Base-by-base conservation (phyloP, 345 rosid species). In the Linum usitatissimum region DNA sequence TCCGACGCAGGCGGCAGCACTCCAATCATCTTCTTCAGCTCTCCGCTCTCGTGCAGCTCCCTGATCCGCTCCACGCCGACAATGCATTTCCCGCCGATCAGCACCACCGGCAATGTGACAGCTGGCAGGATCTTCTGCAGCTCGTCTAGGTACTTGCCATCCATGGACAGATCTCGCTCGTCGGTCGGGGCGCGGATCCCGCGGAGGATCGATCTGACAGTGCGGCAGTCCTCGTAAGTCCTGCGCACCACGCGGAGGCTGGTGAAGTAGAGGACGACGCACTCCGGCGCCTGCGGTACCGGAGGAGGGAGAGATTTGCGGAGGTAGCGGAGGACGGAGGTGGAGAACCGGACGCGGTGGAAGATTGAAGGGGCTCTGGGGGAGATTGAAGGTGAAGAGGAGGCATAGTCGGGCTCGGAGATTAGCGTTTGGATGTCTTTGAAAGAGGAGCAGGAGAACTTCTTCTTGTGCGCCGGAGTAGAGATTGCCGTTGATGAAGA, bases 1-100 rank as follows among this genome's bases (percentile, higher is more conserved):
- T 14, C 12, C 60, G 34, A 19, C 57, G 10, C 63, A 7, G 58
- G 18, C 20, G 79, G 83, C 18, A 78, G 49, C 21, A 49, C 59
- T 0, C 34, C 63, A 30, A 84, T 64, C 55, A 80, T 18, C 67
- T 70, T 70, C 75, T 23, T 68, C 68, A 86, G 68, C n/a, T 83
- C 87, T 0, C 81, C 85, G 9, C 30, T 69, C 64, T 81, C 89
- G 3, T 77, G 65, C 20, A 86, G 31, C 60, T 62, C 62, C 14
- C 38, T 68, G 53, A 86, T 56, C 75, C 78, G 82, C 20, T 81
- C 79, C 19, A 65, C 69, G 9, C 92, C 92, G 4, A 84, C 88
- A 0, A 83, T 6, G 64, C 57, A 77, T 6, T 53, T 78, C 59
- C 85, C 84, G 0, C 81, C 83, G 1, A 86, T 73, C 72, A 83